Conservation (phyloP, 1,284 basidiomycete genomes). For the Hemileccinum hortonii region DNA sequence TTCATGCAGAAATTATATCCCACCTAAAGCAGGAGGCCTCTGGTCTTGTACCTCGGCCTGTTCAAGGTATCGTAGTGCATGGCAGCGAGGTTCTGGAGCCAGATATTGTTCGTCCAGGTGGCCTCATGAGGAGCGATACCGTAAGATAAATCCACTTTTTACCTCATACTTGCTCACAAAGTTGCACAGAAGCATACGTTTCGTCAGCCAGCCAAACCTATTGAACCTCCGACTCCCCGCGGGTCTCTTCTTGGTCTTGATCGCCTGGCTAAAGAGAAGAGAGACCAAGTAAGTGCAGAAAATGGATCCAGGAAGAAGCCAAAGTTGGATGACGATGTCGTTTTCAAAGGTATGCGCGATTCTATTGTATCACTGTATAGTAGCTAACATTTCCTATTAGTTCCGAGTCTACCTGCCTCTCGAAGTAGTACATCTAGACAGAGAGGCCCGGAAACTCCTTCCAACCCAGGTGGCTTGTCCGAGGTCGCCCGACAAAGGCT, state of each 20-base stretch:
- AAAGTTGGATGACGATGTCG: constrained; percentile 60
- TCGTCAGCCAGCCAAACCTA: constrained; percentile 65
- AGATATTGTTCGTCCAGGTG: constrained; percentile 73
- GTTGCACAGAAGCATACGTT: constrained; percentile 65
- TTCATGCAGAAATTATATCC: constrained; percentile 57
- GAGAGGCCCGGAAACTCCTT: constrained; percentile 86
- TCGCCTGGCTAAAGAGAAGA: constrained; percentile 83
- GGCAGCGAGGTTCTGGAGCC: constrained; percentile 81
- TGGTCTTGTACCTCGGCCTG: constrained; percentile 52
- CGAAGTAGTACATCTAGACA: constrained; percentile 64
- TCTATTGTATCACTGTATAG: background rate
- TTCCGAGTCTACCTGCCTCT: constrained; percentile 68
- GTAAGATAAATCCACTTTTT: constrained; percentile 43
- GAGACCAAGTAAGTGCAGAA: constrained; percentile 52
- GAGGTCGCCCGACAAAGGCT: constrained; percentile 68
- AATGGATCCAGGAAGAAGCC: constrained; percentile 64
- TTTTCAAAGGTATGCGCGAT: constrained; percentile 74
- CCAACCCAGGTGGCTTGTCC: constrained; percentile 87
- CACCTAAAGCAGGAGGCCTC: constrained; percentile 66
- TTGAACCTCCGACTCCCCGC: constrained; percentile 72
- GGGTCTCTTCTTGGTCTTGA: constrained; percentile 84
- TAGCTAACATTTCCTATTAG: constrained; percentile 39
- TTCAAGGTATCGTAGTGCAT: constrained; percentile 76
- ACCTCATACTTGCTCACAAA: background rate
- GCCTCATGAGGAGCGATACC: constrained; percentile 65